Evolutionary conservation across 2,329 filamentous ascomycete species (phyloP), one percentile per base, ranked within the genome.

Genomic region (Thelonectria blattea): DNA sequence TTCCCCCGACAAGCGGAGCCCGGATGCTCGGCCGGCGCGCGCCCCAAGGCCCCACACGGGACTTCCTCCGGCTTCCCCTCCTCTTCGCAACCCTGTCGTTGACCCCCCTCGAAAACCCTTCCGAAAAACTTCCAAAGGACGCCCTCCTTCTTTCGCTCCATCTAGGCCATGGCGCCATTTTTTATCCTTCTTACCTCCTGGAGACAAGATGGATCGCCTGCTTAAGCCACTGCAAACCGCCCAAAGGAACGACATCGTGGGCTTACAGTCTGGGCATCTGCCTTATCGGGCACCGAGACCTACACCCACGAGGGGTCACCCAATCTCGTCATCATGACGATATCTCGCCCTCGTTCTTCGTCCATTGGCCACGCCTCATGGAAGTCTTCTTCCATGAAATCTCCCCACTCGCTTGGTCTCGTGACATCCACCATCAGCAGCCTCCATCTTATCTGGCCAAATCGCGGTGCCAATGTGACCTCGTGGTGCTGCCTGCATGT

Each of bases 391-490:
- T 20, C 11, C 7, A 5, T 12, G 17, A 27, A 17, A 46, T 42
- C 34, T 54, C 51, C 45, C 42, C 34, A n/a, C 41, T 10, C 45
- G 17, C 34, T 54, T 41, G 22, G 42, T 46, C 42, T 30, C 51
- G 27, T 46, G 51, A 42, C 41, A 17, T 27, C 22, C 15, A n/a
- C 20, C 10, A 46, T 12, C 12, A n/a, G 17, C n/a, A 27, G 41
- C n/a, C 17, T 27, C 27, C 14, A 42, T 54, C 51, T 20, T 41
- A 45, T 46, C 27, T 20, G 51, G 34, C 17, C 10, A 46, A 30
- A 24, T 27, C 27, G 41, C n/a, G n/a, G 42, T 54, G 17, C 43
- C 17, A 54, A 42, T 54, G 51, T 54, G 14, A 54, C 43, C 51
- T 30, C 51, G 43, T 20, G 34, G 15, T 37, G 15, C 34, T 11